Evolutionary conservation across 169 alveolate species (phyloP).

Genomic region (Cyclospora cayetanensis): DNA sequence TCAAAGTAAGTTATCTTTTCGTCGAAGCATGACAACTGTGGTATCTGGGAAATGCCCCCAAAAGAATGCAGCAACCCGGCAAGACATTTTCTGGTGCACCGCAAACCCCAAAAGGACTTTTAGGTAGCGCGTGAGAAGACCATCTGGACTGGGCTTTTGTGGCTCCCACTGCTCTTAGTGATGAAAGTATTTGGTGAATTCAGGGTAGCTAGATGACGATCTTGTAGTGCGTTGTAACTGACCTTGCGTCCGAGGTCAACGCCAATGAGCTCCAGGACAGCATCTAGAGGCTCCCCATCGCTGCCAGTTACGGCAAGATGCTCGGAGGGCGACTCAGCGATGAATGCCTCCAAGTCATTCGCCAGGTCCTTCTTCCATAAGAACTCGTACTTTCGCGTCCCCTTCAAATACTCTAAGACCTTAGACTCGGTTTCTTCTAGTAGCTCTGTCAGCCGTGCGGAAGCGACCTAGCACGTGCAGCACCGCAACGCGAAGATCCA

Average conservation of each 20-base stretch:
- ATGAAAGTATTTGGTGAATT: too few species aligned
- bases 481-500: background rate
- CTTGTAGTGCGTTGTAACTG: background rate
- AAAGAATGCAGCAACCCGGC: too few species aligned
- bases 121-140: too few species aligned
- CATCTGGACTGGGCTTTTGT: too few species aligned
- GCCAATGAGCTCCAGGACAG: conserved; percentile 84
- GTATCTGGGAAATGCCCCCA: conserved; percentile 81
- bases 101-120: too few species aligned
- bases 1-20: conserved; percentile 75
- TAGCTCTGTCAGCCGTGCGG: conserved; percentile 81
- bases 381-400: conserved; percentile 87
- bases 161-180: too few species aligned
- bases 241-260: conserved; percentile 71
- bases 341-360: conserved; percentile 83
- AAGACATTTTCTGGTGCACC: too few species aligned
- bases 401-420: conserved; percentile 69
- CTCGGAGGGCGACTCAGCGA: conserved; percentile 83
- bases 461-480: conserved; percentile 76
- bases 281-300: conserved; percentile 74
- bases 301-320: conserved; percentile 69
- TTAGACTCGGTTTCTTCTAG: conserved; percentile 74
- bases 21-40: conserved; percentile 82
- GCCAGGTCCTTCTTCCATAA: conserved; percentile 92
- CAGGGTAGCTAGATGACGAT: too few species aligned